Evolutionary conservation across 2,329 filamentous ascomycete species (phyloP), one percentile per base, ranked within the genome.

Genomic region (Diaporthe amygdali): DNA sequence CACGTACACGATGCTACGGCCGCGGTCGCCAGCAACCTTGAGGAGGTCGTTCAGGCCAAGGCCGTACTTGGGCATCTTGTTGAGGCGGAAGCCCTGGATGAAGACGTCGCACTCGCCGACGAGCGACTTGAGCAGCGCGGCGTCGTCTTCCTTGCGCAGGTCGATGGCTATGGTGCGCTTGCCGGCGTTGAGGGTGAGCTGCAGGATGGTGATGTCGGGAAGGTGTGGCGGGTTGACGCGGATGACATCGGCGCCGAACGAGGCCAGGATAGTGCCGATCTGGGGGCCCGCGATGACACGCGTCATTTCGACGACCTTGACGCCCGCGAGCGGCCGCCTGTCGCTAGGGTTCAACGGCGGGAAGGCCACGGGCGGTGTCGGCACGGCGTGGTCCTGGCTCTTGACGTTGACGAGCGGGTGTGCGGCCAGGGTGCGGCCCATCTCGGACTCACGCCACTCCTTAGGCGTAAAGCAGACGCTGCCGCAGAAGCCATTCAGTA

Each of bases 101-200:
- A 89, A 84, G 44, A 89, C 83, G 74, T 90, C 88, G 2, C 84
- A 86, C 2, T 86, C 84, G 59, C 85, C 85, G 1, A 78, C 76
- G 2, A 80, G 74, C 3, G 82, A 79, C 52, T 82, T 81, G 22
- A 71, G 52, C 25, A 66, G 49, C 20, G 49, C 51, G 12, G 55
- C 55, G 17, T 69, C 66, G 14, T 51, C 32, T 0, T 22, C 47
- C 49, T 52, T 56, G 41, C 70, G 56, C 44, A 89, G 83, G 73
- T 90, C 84, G 3, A 90, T 77, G 17, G 79, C 77, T 3, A 83
- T 79, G 2, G 83, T 85, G 64, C 82, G 81, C 75, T 87, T 87
- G n/a, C 85, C 85, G 51, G 83, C 81, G 63, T 82, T 85, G 22
- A 85, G 76, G 47, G 83, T 81, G 20, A 81, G 77, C 72, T 84